Percentiles rank a stretch among this genome's conserved stretches.
Evolutionary conservation across 2,329 filamentous ascomycete species (phyloP).

Genomic region (Aspergillus aculeatinus): DNA sequence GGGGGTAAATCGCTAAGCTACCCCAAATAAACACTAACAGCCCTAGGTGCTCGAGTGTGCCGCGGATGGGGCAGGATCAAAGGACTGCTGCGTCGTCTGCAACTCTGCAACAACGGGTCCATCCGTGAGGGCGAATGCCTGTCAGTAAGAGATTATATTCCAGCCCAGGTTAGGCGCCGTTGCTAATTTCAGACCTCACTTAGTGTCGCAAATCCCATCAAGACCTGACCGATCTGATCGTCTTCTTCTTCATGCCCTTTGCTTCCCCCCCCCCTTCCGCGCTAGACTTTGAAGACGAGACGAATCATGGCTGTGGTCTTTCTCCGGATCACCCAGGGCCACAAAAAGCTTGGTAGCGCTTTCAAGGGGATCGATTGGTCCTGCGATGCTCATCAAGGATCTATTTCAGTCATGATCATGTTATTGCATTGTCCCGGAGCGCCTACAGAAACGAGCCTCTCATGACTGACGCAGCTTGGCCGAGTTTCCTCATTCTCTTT

Average conservation of each 20-base stretch:
- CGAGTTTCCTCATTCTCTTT: conserved; percentile 2
- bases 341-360: conserved; percentile 7
- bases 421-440: conserved; percentile 12
- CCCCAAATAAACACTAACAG: neutral
- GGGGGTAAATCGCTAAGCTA: neutral
- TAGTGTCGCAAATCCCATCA: conserved; percentile 11
- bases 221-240: neutral
- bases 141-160: conserved; percentile 10
- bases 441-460: conserved; percentile 9
- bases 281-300: conserved; percentile 1
- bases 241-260: conserved; percentile 4
- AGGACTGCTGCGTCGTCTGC: conserved; percentile 1
- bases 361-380: conserved; percentile 18
- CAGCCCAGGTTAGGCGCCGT: conserved; percentile 18
- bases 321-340: neutral
- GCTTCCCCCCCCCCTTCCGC: neutral
- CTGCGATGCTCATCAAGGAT: conserved; percentile 5
- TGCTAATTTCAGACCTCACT: conserved; percentile 20
- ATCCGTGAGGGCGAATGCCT: neutral
- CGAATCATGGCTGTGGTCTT: neutral
- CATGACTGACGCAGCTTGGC: conserved; percentile 8
- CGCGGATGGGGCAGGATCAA: conserved; percentile 4
- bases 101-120: conserved; percentile 13
- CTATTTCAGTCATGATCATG: conserved; percentile 1
- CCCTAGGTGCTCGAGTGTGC: conserved; percentile 1